Conservation (phyloP, 331 rosid species). For the Quercus lobata region DNA sequence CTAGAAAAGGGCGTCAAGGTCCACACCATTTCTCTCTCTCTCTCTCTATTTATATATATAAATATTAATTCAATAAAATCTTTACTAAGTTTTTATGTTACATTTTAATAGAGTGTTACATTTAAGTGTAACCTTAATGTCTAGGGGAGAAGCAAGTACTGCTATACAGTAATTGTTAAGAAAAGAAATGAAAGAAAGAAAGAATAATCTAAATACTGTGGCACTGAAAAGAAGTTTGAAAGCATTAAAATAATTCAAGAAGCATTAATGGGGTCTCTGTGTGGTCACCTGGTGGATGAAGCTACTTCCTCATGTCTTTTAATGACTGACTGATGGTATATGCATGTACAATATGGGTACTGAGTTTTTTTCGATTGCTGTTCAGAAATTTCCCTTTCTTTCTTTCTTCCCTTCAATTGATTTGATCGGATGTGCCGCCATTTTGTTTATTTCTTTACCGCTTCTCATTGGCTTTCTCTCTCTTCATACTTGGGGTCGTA, state of each 20-base stretch:
- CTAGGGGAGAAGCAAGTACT: too few relatives aligned
- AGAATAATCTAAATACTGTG: background rate
- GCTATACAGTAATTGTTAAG: too few relatives aligned
- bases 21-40: background rate
- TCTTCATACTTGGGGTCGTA: constrained; percentile 21
- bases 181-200: background rate
- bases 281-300: constrained; percentile 39
- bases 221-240: constrained; percentile 44
- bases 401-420: constrained; percentile 38
- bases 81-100: too few relatives aligned
- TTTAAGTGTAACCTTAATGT: too few relatives aligned
- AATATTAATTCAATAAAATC: too few relatives aligned
- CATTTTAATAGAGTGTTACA: too few relatives aligned
- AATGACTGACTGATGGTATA: constrained; percentile 58
- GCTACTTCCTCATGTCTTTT: constrained; percentile 18
- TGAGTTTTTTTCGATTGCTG: constrained; percentile 7
- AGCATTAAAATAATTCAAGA: constrained; percentile 29
- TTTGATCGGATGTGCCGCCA: constrained; percentile 96
- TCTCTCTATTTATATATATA: background rate
- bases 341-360: constrained; percentile 33
- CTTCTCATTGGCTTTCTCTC: background rate
- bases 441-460: constrained; percentile 47
- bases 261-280: constrained; percentile 26
- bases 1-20: constrained; percentile 99
- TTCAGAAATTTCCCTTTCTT: constrained; percentile 16